Evolutionary conservation across 2,329 filamentous ascomycete genomes (phyloP), one percentile per base, ranked within the genome.

Genomic region (Xylariaceae sp.): DNA sequence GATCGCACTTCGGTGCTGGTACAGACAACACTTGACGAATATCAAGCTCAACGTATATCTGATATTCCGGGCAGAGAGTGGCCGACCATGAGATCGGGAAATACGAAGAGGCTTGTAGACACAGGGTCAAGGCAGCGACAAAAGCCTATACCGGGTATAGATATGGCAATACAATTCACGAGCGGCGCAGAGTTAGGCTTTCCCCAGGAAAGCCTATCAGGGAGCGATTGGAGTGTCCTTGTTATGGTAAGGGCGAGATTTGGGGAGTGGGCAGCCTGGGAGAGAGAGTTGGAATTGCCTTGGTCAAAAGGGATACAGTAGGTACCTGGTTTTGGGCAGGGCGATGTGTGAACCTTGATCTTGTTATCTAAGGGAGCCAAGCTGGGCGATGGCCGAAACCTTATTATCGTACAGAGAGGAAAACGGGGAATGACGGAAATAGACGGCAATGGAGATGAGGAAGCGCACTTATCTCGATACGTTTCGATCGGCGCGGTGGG

Each of bases 361-460:
- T 49, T 50, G 42, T 35, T 40, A 19, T 19, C 19, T 19, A 19
- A 27, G 45, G 34, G 47, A 41, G 44, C 8, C 30, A 32, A 50
- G 39, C 40, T 47, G 34, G 44, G 50, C 50, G 47, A 47, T 31
- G 50, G 50, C 46, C 55, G 40, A 58, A 57, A 58, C 53, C 55
- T 58, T 60, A 59, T 53, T 57, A 47, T 49, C 50, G 57, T 30
- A 55, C 8, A 29, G n/a, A 19, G n/a, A 12, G 45, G n/a, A 12
- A 41, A 31, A 57, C 26, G 26, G 37, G 40, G 26, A 35, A 49
- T 29, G 34, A 39, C 44, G 46, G 46, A 54, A 56, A 30, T 12
- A 29, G 26, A 26, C 31, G 35, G 40, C 39, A 7, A 40, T 19
- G 35, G 35, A 7, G 35, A 37, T 37, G 35, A 11, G 4, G 35